Evolutionary conservation across 2,329 filamentous ascomycete genomes (phyloP).

Genomic region (Cladophialophora chaetospira): DNA sequence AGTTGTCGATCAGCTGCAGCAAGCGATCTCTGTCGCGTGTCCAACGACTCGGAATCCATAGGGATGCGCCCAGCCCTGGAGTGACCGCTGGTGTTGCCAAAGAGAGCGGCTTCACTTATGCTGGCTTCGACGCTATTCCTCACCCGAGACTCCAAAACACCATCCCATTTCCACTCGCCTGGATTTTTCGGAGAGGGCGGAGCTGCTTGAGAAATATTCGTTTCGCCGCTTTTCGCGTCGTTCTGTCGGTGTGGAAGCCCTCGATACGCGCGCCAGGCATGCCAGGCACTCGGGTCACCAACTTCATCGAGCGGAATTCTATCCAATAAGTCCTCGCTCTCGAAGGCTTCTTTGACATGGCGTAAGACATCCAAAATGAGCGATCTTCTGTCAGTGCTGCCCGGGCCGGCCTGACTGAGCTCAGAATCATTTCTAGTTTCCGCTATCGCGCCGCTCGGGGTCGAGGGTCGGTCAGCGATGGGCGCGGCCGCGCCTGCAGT

Average conservation of each 20-base stretch:
- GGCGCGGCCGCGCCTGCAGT: slow-evolving; percentile 34
- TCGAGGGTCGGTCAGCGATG: neutral
- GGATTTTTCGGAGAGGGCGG: slow-evolving; percentile 51
- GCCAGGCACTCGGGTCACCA: slow-evolving; percentile 88
- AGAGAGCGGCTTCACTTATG: slow-evolving; percentile 76
- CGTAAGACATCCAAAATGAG: slow-evolving; percentile 49
- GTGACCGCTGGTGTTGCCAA: slow-evolving; percentile 71
- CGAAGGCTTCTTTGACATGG: slow-evolving; percentile 82
- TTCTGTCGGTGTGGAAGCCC: slow-evolving; percentile 39
- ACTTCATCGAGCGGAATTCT: slow-evolving; percentile 76
- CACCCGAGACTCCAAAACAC: slow-evolving; percentile 91
- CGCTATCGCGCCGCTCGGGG: slow-evolving; percentile 38
- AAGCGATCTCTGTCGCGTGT: slow-evolving; percentile 16
- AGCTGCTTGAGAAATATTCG: slow-evolving; percentile 15
- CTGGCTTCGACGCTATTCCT: slow-evolving; percentile 76
- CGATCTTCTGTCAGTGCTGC: slow-evolving; percentile 2
- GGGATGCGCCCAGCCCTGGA: slow-evolving; percentile 53
- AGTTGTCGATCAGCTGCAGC: slow-evolving; percentile 51
- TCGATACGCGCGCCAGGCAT: slow-evolving; percentile 82
- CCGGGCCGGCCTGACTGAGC: neutral
- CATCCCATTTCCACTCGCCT: slow-evolving; percentile 96
- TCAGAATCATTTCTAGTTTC: neutral
- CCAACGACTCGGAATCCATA: slow-evolving; percentile 10
- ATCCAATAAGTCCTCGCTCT: slow-evolving; percentile 75
- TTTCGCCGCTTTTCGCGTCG: slow-evolving; percentile 19